A percentile compares a stretch with the other conserved stretches of the same genome.
Evolutionary conservation across 306 rosid species (phyloP).

Genomic region (Trichosanthes truncata): DNA sequence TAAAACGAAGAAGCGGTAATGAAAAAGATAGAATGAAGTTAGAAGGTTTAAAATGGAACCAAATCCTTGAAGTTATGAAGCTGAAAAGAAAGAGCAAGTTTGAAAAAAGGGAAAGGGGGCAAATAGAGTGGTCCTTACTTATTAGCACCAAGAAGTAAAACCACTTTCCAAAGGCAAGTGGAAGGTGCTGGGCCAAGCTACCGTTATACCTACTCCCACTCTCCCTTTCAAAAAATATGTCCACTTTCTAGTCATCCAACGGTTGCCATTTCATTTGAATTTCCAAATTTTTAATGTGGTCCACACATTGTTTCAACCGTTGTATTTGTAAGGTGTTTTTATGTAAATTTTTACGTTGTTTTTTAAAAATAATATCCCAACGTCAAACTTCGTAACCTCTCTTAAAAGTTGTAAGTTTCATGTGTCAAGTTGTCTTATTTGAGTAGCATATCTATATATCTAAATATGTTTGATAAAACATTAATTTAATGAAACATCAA

Average conservation of each 20-base stretch:
- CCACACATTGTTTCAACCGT: not conserved
- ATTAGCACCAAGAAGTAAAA: not conserved
- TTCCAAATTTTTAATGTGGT: not conserved
- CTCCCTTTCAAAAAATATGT: not conserved
- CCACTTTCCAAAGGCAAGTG: not conserved
- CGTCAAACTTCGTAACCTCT: no score
- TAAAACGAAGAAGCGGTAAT: no score
- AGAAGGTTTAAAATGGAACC: no score
- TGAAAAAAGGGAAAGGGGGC: not conserved
- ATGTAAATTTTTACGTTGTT: no score
- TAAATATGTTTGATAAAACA: no score
- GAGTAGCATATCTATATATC: no score
- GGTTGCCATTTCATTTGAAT: not conserved
- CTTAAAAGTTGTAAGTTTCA: no score
- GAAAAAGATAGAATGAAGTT: no score
- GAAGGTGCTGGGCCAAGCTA: not conserved
- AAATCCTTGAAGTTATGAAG: not conserved
- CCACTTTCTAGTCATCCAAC: not conserved
- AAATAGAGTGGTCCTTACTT: not conserved
- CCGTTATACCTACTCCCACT: not conserved
- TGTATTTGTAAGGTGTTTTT: no score
- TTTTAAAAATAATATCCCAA: no score
- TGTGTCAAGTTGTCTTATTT: no score
- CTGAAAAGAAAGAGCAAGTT: not conserved
- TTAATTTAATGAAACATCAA: no score